Percentiles rank a stretch among this genome's conserved stretches.
phyloP scores from a whole-genome alignment of 306 rosid species.

The Cajanus cajan region DNA sequence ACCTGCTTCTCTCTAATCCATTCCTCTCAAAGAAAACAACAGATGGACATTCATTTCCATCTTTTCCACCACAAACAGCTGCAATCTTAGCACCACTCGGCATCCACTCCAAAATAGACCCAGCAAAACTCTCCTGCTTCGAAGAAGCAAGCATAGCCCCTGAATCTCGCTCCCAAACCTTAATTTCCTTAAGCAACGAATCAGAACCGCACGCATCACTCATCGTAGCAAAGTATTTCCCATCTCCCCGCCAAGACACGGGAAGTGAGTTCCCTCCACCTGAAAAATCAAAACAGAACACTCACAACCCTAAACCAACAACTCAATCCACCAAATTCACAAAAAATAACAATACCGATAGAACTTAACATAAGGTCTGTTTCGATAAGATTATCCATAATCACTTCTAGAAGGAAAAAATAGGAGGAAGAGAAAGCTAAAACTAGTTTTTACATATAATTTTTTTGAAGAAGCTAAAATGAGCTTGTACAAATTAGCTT shows the following conservation, averaged over 20 bases:
- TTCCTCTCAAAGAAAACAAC: slow-evolving; percentile 91
- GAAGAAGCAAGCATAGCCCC: slow-evolving; percentile 76
- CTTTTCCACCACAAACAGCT: slow-evolving; percentile 62
- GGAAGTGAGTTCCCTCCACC: slow-evolving; percentile 52
- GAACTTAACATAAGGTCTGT: no score
- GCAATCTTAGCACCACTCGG: slow-evolving; percentile 97
- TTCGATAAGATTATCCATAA: no score
- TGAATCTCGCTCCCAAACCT: slow-evolving; percentile 89
- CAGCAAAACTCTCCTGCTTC: slow-evolving; percentile 61
- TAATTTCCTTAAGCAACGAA: slow-evolving; percentile 54
- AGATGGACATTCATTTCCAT: slow-evolving; percentile 60
- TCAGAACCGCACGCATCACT: slow-evolving; percentile 38
- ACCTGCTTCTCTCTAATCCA: slow-evolving; percentile 80
- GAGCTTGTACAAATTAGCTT: no score
- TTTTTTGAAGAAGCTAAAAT: no score
- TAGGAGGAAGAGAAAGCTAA: no score
- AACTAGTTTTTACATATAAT: no score
- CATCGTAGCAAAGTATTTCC: slow-evolving; percentile 75
- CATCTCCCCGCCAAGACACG: slow-evolving; percentile 95
- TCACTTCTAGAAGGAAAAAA: no score
- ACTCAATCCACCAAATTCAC: not conserved
- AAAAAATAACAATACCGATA: not conserved
- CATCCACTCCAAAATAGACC: slow-evolving; percentile 87
- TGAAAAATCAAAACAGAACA: slow-evolving; percentile 36
- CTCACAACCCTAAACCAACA: slow-evolving; percentile 19